Evolutionary conservation across 129 eudicot genomes (phyloP), one percentile per base, ranked within the genome.

Genomic region (Helianthus tuberosus): DNA sequence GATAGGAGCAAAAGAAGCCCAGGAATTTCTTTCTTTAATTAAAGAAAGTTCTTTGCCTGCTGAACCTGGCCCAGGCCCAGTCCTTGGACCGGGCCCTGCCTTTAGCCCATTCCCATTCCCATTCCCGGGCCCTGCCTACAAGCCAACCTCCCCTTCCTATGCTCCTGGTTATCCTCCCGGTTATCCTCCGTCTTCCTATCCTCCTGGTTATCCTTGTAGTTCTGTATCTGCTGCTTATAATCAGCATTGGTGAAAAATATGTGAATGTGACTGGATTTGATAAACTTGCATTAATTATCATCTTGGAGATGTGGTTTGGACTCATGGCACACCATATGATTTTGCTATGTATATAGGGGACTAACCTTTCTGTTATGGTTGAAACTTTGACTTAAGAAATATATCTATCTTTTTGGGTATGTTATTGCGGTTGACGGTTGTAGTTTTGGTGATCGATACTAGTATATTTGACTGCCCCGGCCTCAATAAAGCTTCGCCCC

Each of bases 1-100:
- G 52, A 68, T 91, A 8, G 95, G 95, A 0, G 92, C 74, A 0
- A 88, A 88, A 41, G 92, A 82, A 65, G 84, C 89, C 7, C 77
- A 88, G 0, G 76, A 86, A 17, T 89, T 86, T 61, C 73, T 75
- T 17, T 49, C 48, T 25, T 63, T 75, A n/a, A 69, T 58, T 13
- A 77, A 46, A 62, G 77, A 71, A 50, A 83, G 11, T 25, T 39
- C 15, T 17, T 23, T 46, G 4, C 64, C 11, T 57, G 11, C 14
- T 1, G 51, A 43, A 11, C 36, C 71, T 1, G 8, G 17, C 15
- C n/a, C 50, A 1, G 25, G 35, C 35, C 46, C 46, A 1, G 6
- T 11, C 43, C 10, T 43, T 43, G 10, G 47, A 8, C 47, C 47
- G 4, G 10, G 8, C 11, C 47, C 36, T 32, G 36, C 36, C 36